Base-by-base conservation (phyloP, 75 land plant species). In the Picea sitchensis region DNA sequence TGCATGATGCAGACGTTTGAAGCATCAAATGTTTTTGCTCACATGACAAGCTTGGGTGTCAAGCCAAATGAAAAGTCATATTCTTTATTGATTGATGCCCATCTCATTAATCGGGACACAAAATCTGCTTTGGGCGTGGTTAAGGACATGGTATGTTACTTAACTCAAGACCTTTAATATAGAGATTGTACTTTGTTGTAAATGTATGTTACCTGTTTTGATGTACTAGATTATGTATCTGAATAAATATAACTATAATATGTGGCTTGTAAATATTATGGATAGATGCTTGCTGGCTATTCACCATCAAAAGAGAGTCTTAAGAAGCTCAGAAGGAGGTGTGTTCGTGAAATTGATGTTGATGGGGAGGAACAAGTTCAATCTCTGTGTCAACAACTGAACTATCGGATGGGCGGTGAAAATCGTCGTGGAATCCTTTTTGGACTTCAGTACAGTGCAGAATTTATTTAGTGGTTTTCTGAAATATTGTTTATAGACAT, bases 41-140 rank as follows among this genome's bases (percentile, higher is more conserved):
- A 95, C 77, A 79, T 96, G 77, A 80, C 78, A 20, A 87, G 92
- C 76, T 69, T 88, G 62, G 95, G 92, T 58, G 79, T 96, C 23
- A 90, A 87, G 79, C 99, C 99, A 61, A 94, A 95, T 87, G 88
- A 88, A 9, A 92, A 78, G 69, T 87, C 98, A 69, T 93, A 88
- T 71, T 86, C 90, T 58, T 59, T 90, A 83, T 84, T 96, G 75
- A 81, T 90, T 78, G 92, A 88, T 76, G 92, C 95, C 60, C 99
- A 96, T 82, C 82, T 95, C 63, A 81, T 87, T 59, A 92, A 96
- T 79, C 89, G 90, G 13, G 94, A 95, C 78, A 82, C 84, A 69
- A 90, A 90, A 75, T 82, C 95, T 65, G 99, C 99, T 76, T 75
- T 95, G 41, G 76, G 86, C 41, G 85, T 83, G 26, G 72, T 96